A percentile compares a stretch with the other conserved stretches of the same genome.
phyloP scores from a whole-genome alignment of 345 rosid species.

The Lumnitzera littorea region DNA sequence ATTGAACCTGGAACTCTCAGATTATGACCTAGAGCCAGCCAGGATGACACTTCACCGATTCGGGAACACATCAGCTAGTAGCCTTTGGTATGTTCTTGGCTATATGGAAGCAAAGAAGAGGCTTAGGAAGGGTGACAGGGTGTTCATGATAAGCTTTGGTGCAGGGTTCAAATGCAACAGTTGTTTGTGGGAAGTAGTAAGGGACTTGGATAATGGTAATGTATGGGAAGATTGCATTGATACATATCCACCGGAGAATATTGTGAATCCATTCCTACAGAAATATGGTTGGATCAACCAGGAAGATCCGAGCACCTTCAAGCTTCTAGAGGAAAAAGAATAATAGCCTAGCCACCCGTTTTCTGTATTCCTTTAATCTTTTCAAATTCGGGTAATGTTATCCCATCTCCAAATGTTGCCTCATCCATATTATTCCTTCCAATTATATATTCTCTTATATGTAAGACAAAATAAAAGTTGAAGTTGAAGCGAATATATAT shows the following conservation, averaged over 20 bases:
- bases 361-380: too few species aligned
- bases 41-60: constrained; percentile 89
- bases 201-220: constrained; percentile 38
- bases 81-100: constrained; percentile 87
- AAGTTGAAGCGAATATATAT: too few species aligned
- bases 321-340: neutral
- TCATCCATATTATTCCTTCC: too few species aligned
- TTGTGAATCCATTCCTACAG: constrained; percentile 58
- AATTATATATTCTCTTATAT: too few species aligned
- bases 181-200: constrained; percentile 63
- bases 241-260: constrained; percentile 49
- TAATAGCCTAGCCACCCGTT: too few species aligned
- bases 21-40: constrained; percentile 80
- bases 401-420: too few species aligned
- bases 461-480: too few species aligned
- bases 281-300: constrained; percentile 76
- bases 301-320: constrained; percentile 58
- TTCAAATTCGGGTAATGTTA: too few species aligned
- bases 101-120: constrained; percentile 92
- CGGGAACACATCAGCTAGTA: constrained; percentile 86
- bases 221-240: constrained; percentile 68
- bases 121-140: constrained; percentile 59
- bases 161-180: constrained; percentile 83
- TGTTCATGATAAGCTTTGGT: constrained; percentile 64
- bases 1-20: constrained; percentile 45